phyloP scores from a whole-genome alignment of 2,329 filamentous ascomycete genomes.

The Gnomoniopsis sp. region DNA sequence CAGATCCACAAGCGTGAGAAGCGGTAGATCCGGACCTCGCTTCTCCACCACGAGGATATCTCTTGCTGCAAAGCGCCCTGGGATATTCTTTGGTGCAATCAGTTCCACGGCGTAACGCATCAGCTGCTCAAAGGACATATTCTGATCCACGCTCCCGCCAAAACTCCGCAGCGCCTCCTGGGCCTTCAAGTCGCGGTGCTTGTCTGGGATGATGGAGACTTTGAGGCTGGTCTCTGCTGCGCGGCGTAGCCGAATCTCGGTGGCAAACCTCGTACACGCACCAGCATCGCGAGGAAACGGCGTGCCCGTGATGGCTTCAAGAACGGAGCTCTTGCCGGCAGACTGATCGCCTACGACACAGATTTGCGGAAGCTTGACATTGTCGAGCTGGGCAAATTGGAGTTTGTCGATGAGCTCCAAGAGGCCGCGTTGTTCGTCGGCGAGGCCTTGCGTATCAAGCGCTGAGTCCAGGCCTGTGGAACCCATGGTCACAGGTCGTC shows the following conservation, averaged over 20 bases:
- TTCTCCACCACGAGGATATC: slow-evolving; percentile 59
- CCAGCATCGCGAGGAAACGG: slow-evolving; percentile 58
- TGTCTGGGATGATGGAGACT: slow-evolving; percentile 55
- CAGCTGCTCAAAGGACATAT: slow-evolving; percentile 46
- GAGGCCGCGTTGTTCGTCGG: slow-evolving; percentile 52
- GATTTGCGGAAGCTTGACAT: slow-evolving; percentile 53
- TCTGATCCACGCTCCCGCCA: slow-evolving; percentile 42
- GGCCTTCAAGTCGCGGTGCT: slow-evolving; percentile 41
- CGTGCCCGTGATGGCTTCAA: slow-evolving; percentile 61
- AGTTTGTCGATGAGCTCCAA: slow-evolving; percentile 50
- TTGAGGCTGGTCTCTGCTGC: slow-evolving; percentile 41
- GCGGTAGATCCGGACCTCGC: slow-evolving; percentile 54
- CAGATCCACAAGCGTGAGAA: slow-evolving; percentile 60
- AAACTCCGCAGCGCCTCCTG: slow-evolving; percentile 45
- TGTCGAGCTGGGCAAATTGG: slow-evolving; percentile 32
- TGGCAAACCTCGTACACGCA: slow-evolving; percentile 60
- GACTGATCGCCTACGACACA: slow-evolving; percentile 64
- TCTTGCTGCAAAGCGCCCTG: slow-evolving; percentile 47
- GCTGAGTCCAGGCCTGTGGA: slow-evolving; percentile 37
- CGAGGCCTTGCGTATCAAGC: slow-evolving; percentile 46
- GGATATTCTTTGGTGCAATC: slow-evolving; percentile 47
- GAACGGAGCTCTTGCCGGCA: slow-evolving; percentile 60
- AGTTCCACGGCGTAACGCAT: slow-evolving; percentile 49
- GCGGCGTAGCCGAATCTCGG: slow-evolving; percentile 54
- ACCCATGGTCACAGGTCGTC: not conserved